Evolutionary conservation across 2,329 filamentous ascomycete species (phyloP).

Genomic region (Neocucurbitaria cava): DNA sequence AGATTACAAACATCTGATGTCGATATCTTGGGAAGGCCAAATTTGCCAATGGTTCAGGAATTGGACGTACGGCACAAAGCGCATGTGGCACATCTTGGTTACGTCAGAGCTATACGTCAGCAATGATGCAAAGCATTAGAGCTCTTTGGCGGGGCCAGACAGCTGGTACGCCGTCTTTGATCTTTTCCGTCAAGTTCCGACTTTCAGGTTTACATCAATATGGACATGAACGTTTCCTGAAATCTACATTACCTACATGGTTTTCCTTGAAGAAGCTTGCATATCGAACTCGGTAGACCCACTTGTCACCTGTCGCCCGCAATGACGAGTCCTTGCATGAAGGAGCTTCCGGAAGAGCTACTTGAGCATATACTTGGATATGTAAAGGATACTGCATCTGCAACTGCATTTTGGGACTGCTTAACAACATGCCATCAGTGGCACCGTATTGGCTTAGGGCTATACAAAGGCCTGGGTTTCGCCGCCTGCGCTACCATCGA

Average conservation of each 20-base stretch:
- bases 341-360: slow-evolving; percentile 18
- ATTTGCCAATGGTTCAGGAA: background rate
- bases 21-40: background rate
- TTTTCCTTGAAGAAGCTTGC: background rate
- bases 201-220: background rate
- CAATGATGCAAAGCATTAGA: background rate
- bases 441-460: slow-evolving; percentile 16
- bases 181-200: background rate
- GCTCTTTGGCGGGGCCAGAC: background rate
- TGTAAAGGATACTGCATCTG: slow-evolving; percentile 4
- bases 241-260: background rate
- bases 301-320: background rate
- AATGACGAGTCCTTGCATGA: background rate
- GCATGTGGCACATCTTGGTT: background rate
- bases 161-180: background rate
- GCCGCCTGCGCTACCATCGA: slow-evolving; percentile 10
- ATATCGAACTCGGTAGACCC: background rate
- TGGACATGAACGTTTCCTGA: background rate
- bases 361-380: slow-evolving; percentile 8
- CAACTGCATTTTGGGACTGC: slow-evolving; percentile 8
- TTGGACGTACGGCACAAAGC: no score
- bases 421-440: slow-evolving; percentile 15
- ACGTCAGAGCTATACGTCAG: background rate
- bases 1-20: background rate
- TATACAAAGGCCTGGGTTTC: slow-evolving; percentile 12